Conservation (phyloP, 169 alveolate species). For the Plasmodium inui region DNA sequence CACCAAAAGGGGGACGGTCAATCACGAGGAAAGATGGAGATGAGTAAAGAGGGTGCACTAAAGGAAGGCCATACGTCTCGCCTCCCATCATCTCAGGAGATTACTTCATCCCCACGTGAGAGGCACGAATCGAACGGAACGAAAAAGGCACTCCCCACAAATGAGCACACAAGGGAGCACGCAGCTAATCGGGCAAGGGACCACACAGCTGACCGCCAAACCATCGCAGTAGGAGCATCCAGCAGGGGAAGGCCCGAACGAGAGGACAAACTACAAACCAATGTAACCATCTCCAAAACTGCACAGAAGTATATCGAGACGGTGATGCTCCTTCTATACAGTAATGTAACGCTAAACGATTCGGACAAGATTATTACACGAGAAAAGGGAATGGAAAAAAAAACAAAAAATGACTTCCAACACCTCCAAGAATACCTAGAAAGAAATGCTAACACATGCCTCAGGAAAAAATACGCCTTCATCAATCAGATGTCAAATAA, state of each 20-base stretch:
- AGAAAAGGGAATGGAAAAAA: neutral
- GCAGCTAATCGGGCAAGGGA: too few relatives aligned
- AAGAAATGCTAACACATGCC: conserved; percentile 27
- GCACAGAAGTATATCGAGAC: conserved; percentile 61
- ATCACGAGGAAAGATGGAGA: neutral
- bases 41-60: neutral
- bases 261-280: conserved; percentile 1
- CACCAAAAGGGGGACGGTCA: neutral
- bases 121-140: neutral
- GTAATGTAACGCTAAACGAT: conserved; percentile 22
- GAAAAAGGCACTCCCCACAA: neutral
- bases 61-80: neutral
- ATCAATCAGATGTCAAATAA: conserved; percentile 6
- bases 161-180: neutral
- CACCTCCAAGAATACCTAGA: conserved; percentile 42
- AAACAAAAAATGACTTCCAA: conserved; percentile 7
- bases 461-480: conserved; percentile 39
- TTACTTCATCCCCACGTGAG: neutral
- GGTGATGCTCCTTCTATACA: conserved; percentile 19
- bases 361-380: conserved; percentile 8
- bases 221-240: neutral
- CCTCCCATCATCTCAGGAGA: neutral
- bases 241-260: neutral
- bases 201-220: neutral
- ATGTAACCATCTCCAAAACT: conserved; percentile 17